Conservation (phyloP, 2,329 filamentous ascomycete species). For the Botrytis tulipae region DNA sequence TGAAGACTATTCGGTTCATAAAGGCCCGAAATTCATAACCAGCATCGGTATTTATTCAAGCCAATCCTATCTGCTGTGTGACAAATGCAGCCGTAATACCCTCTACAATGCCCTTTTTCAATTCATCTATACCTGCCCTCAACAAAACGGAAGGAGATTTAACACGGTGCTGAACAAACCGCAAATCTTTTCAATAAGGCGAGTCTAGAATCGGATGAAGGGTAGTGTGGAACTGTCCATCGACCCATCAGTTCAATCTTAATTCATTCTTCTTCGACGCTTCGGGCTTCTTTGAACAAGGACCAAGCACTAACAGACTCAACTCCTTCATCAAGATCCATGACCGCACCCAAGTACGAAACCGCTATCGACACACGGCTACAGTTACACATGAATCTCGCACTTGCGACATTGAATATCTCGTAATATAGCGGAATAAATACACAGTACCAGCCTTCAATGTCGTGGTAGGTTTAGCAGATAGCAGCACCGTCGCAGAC, state of each 20-base stretch:
- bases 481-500: neutral
- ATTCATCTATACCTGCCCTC: neutral
- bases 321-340: neutral
- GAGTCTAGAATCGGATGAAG: neutral
- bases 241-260: neutral
- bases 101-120: neutral
- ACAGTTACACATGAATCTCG: neutral
- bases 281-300: neutral
- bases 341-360: neutral
- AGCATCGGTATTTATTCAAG: neutral
- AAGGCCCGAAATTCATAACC: neutral
- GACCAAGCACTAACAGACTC: neutral
- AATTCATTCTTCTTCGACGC: neutral
- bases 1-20: neutral
- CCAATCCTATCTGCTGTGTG: neutral
- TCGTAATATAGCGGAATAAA: neutral
- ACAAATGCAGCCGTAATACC: neutral
- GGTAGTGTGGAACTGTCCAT: neutral
- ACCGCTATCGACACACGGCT: neutral
- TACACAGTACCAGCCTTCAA: neutral
- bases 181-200: neutral
- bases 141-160: too few species aligned
- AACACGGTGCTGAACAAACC: neutral
- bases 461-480: neutral
- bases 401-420: neutral